A percentile compares a stretch with the other conserved stretches of the same genome.
These are phyloP conservation scores for Elsinoe ampelina DNA, from an alignment of 2,329 filamentous ascomycete genomes.

Conservation along the genomic window DNA sequence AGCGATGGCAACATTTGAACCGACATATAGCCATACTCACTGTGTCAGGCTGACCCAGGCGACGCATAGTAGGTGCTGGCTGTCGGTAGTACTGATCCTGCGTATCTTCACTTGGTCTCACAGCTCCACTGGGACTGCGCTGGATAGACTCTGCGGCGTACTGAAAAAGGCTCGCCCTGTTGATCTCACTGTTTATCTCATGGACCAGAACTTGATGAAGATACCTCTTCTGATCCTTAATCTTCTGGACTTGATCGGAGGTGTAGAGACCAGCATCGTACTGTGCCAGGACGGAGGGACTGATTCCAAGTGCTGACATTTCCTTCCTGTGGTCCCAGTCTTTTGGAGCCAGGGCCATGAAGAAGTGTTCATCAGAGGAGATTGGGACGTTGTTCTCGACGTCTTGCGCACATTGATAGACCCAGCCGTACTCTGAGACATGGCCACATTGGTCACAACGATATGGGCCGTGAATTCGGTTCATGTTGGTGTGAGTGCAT, in stretches of 20 bases:
- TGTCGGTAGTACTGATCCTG: background rate
- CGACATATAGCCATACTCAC: constrained; percentile 25
- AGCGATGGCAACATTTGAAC: constrained; percentile 41
- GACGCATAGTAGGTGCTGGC: constrained; percentile 3
- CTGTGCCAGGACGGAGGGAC: constrained; percentile 32
- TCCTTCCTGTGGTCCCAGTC: constrained; percentile 11
- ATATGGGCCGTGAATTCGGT: constrained; percentile 49
- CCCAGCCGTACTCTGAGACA: constrained; percentile 54
- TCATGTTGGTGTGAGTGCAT: constrained; percentile 63
- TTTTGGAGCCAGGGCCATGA: background rate
- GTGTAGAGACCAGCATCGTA: constrained; percentile 36
- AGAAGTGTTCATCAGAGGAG: constrained; percentile 2
- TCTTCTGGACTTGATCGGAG: constrained; percentile 31
- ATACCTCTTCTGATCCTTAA: constrained; percentile 35
- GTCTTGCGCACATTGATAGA: constrained; percentile 66
- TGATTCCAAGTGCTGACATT: constrained; percentile 26
- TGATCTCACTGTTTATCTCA: background rate
- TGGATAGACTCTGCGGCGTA: background rate
- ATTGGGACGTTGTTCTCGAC: constrained; percentile 20
- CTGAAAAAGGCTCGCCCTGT: background rate
- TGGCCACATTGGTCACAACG: constrained; percentile 51
- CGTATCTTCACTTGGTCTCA: background rate
- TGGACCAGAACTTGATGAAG: constrained; percentile 22
- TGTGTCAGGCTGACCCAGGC: constrained; percentile 2
- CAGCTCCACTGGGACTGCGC: background rate